Base-by-base conservation (phyloP, 2,329 filamentous ascomycete genomes). In the Hymenoscyphus scutula region DNA sequence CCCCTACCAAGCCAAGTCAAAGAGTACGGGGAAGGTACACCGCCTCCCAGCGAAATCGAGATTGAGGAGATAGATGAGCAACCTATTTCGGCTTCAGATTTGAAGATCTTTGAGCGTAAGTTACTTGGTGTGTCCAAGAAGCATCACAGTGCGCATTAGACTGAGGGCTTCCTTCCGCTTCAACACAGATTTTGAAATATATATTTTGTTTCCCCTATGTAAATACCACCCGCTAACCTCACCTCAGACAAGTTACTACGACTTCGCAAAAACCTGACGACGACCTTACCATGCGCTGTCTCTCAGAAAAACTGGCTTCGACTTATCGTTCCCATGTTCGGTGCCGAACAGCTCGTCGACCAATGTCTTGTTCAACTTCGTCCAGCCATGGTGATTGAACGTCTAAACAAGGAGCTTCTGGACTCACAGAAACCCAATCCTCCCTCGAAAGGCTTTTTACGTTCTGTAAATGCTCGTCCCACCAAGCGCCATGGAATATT, bases 241-340 rank as follows among this genome's bases (percentile, higher is more conserved):
- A 68, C 73, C 61, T 65, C 63, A 76, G 81, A 78, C 19, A 82
- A 83, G 65, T 74, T 89, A 15, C 79, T 89, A 30, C 84, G 88
- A 19, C 77, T 89, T 17, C 81, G 86, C 57, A 89, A 89, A 72
- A 77, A 81, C 29, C 80, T 76, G 65, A 77, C 75, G 69, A 83
- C 75, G 65, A 81, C 77, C 62, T 79, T 76, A 70, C 80, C 80
- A 71, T 76, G 65, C 76, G 77, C 67, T 64, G 73, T 63, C 17
- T 64, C 72, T 15, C 73, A 75, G 59, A 37, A 76, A 5, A 80
- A 80, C 68, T 88, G 86, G 73, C 74, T 80, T 51, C 74, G 79
- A 7, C 79, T 78, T 25, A 79, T 89, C 61, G 75, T 74, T 19
- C 84, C 85, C 0, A 77, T 88, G 15, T 87, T 91, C 67, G 74